Base-by-base conservation (phyloP, 1,284 basidiomycete genomes). In the Caloboletus firmus region DNA sequence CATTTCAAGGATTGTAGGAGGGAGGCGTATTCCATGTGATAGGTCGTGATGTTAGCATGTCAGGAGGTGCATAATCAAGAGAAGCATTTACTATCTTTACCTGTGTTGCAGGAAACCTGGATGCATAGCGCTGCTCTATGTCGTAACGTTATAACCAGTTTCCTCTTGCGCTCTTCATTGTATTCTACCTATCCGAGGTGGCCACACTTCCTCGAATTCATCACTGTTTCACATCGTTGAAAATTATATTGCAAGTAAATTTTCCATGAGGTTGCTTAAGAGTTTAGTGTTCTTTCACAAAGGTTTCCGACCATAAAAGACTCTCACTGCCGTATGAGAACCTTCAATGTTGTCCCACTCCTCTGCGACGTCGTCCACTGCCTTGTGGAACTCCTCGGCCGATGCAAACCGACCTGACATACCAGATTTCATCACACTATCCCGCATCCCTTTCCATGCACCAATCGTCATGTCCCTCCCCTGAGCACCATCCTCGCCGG, bases 1-100 rank as follows among this genome's bases (percentile, higher is more conserved):
- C 82, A 3, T 89, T 91, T 62, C 72, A 76, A 40, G 74, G 73
- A n/a, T 54, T 80, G 56, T 78, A 52, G 17, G 26, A 24, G 11
- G 3, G 5, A 4, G 31, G 20, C 2, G 8, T 15, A 8, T 22
- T 30, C 4, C 3, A 0, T 26, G 7, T 50, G 48, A 39, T 61
- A 34, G 49, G 39, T 28, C 6, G 9, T 28, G 26, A 8, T 28
- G 26, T 28, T 7, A 26, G 26, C 26, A 26, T 26, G 26, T 3
- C 7, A 26, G 26, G 26, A 7, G 26, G 26, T 26, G 26, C 26
- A 26, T 26, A 3, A 26, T 26, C 26, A 26, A 26, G 26, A n/a
- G n/a, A n/a, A n/a, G n/a, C n/a, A n/a, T n/a, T n/a, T n/a, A n/a
- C n/a, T n/a, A n/a, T n/a, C n/a, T n/a, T n/a, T n/a, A n/a, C n/a